These are phyloP conservation scores for Xylaria arbuscula DNA, from an alignment of 2,329 filamentous ascomycete genomes.

Conservation along the genomic window DNA sequence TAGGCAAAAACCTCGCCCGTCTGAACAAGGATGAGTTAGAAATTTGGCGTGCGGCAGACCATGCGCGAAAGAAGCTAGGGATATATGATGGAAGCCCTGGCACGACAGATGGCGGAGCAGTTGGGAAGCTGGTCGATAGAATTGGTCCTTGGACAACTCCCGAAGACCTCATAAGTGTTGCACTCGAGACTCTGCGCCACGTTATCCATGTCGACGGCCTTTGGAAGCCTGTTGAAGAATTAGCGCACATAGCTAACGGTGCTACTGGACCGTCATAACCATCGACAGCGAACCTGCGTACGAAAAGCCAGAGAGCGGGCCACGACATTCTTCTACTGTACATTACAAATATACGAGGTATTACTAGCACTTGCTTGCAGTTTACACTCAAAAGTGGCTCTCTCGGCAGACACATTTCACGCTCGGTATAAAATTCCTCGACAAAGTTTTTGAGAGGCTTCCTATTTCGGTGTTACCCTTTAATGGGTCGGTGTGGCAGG, in stretches of 20 bases:
- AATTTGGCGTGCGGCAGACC: slow-evolving; percentile 46
- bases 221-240: slow-evolving; percentile 48
- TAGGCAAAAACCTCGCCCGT: slow-evolving; percentile 39
- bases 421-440: slow-evolving; percentile 12
- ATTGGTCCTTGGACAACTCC: slow-evolving; percentile 49
- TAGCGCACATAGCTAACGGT: slow-evolving; percentile 45
- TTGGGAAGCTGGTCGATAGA: slow-evolving; percentile 50
- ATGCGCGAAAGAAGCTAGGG: slow-evolving; percentile 44
- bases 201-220: slow-evolving; percentile 42
- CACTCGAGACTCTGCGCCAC: slow-evolving; percentile 47
- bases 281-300: background rate
- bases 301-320: slow-evolving; percentile 8
- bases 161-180: slow-evolving; percentile 47
- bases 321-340: slow-evolving; percentile 42
- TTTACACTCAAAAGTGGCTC: slow-evolving; percentile 29
- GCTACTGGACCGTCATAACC: slow-evolving; percentile 20
- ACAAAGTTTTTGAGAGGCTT: slow-evolving; percentile 15
- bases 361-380: slow-evolving; percentile 36
- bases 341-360: slow-evolving; percentile 47
- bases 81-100: slow-evolving; percentile 42
- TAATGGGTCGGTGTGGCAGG: slow-evolving; percentile 1
- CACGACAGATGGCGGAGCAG: slow-evolving; percentile 45
- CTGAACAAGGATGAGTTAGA: slow-evolving; percentile 47
- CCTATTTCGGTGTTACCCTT: slow-evolving; percentile 21
- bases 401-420: background rate